Evolutionary conservation across 2,329 filamentous ascomycete species (phyloP), one percentile per base, ranked within the genome.

Genomic region (Metarhizium anisopliae): DNA sequence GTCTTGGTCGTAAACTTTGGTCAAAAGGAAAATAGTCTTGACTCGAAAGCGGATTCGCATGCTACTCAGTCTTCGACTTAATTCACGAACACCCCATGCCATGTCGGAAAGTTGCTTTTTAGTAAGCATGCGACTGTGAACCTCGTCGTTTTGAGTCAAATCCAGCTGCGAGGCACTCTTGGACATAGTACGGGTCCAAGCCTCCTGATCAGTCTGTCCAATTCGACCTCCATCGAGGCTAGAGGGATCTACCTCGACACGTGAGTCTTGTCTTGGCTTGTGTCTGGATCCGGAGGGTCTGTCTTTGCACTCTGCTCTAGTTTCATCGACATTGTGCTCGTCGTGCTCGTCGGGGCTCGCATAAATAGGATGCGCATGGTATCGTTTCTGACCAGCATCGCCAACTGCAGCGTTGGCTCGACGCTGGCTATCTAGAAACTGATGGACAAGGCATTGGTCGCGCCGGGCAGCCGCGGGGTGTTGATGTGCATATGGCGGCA

Each of bases 41-140:
- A 95, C 90, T 54, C 86, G 86, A 61, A 96, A 83, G 68, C 87
- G 89, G 59, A 99, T 77, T 56, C 86, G 83, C 68, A 97, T 85
- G 70, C 85, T 91, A 53, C 90, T 89, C 57, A 97, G 74, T 58
- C 89, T 87, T 66, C 95, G 88, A 35, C 89, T 93, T 57, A 99
- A 76, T 71, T 96, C 90, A 51, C 94, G 81, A 56, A 97, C 94
- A 30, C 93, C 92, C 84, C 93, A 92, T 0, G 93, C 92, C 93
- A 99, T 97, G 64, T 97, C 94, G 14, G 88, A 91, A 47, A 99
- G 78, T 71, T 99, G 90, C 69, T 89, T 91, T 75, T 97, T 97
- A 1, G 92, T 96, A 62, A 97, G 78, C 52, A 96, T 81, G n/a
- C 93, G 82, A 57, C 80, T 84, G 64, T 82, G 79, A 47, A 79